Evolutionary conservation across 2,329 filamentous ascomycete species (phyloP).

Genomic region (Colletotrichum spinosum): DNA sequence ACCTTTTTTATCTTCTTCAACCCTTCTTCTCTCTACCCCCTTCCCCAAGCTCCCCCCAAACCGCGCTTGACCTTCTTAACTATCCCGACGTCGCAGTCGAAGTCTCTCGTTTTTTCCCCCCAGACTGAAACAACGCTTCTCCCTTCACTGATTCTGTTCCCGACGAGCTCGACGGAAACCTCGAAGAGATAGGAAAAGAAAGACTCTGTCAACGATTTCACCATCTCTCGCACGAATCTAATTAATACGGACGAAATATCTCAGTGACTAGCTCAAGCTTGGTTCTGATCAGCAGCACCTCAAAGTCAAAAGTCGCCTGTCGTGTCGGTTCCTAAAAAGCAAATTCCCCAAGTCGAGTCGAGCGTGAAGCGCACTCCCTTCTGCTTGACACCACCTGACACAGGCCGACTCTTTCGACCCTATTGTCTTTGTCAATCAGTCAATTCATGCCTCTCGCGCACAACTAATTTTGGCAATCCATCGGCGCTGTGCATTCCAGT

Average conservation of each 20-base stretch:
- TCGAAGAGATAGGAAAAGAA: not conserved
- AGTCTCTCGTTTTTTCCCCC: conserved; percentile 29
- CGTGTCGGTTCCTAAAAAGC: too few species aligned
- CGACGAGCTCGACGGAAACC: conserved; percentile 17
- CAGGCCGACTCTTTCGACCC: conserved; percentile 24
- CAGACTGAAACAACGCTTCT: conserved; percentile 17
- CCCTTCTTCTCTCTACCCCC: conserved; percentile 24
- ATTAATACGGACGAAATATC: conserved; percentile 29
- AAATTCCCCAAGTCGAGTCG: not conserved
- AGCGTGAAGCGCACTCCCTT: conserved; percentile 25
- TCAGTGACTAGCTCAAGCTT: not conserved
- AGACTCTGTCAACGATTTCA: not conserved
- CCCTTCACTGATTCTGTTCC: conserved; percentile 10
- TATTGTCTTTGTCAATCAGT: conserved; percentile 31
- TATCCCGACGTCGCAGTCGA: conserved; percentile 32
- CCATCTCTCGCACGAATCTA: conserved; percentile 4
- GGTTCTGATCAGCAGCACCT: not conserved
- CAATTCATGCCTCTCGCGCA: conserved; percentile 28
- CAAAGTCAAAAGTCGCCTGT: too few species aligned
- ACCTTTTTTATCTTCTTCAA: conserved; percentile 24
- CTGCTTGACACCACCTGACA: conserved; percentile 33
- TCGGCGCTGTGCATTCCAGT: conserved; percentile 31
- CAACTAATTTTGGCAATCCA: conserved; percentile 26
- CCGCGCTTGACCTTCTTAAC: conserved; percentile 28
- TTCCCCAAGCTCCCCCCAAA: conserved; percentile 19